Conservation (phyloP, 371 early-diverging fungal genomes). For the Mortierella sp. region DNA sequence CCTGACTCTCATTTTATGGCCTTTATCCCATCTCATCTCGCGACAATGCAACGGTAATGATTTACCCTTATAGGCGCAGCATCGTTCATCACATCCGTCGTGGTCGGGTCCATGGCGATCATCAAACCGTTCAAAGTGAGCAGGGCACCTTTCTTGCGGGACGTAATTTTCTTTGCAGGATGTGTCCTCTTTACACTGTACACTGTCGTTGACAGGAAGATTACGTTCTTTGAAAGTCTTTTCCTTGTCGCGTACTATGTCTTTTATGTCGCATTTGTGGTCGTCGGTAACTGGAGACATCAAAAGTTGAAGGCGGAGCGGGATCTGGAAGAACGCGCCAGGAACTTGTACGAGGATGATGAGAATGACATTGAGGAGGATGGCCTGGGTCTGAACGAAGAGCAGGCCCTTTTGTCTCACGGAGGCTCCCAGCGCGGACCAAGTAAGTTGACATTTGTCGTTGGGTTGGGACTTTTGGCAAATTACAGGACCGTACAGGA, state of each 20-base stretch:
- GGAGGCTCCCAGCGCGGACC: slow-evolving; percentile 2
- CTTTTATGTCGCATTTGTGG: slow-evolving; percentile 72
- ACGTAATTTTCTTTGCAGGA: slow-evolving; percentile 80
- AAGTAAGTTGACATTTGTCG: slow-evolving; percentile 13
- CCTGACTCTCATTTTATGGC: too few species aligned
- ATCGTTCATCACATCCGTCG: slow-evolving; percentile 83
- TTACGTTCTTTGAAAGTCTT: slow-evolving; percentile 75
- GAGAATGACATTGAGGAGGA: slow-evolving; percentile 19
- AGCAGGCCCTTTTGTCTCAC: slow-evolving; percentile 16
- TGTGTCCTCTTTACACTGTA: slow-evolving; percentile 71
- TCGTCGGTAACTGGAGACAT: slow-evolving; percentile 70
- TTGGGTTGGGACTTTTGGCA: not conserved
- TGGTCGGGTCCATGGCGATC: slow-evolving; percentile 85
- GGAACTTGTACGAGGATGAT: slow-evolving; percentile 33
- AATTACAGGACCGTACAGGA: not conserved
- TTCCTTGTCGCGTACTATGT: slow-evolving; percentile 69
- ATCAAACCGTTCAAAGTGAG: slow-evolving; percentile 79
- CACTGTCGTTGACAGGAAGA: slow-evolving; percentile 74
- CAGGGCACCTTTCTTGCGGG: slow-evolving; percentile 77
- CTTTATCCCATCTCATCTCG: not conserved
- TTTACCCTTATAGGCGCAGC: slow-evolving; percentile 63
- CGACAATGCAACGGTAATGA: not conserved
- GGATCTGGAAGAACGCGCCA: slow-evolving; percentile 32
- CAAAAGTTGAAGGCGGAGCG: slow-evolving; percentile 51
- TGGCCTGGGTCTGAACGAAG: slow-evolving; percentile 20